Evolutionary conservation across 768 basidiomycete genomes (phyloP), one percentile per base, ranked within the genome.

Genomic region (Russula earlei): DNA sequence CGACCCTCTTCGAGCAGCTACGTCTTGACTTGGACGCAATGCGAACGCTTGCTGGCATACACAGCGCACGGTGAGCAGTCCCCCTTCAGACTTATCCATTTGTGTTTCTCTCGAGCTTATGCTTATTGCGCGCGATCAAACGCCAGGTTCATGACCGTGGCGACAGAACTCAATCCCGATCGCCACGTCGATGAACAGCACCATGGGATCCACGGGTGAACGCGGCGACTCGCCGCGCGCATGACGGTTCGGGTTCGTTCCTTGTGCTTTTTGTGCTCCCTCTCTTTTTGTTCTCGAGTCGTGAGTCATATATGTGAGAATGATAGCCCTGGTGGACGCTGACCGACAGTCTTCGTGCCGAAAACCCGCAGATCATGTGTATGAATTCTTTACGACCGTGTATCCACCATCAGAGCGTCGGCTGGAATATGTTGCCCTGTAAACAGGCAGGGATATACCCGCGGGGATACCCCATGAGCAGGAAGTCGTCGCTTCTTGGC

Each of bases 1-100:
- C 87, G 36, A 83, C 83, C 62, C 75, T 91, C 22, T 85, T 87
- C 68, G 87, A 85, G 65, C 79, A 82, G 52, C 75, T 92, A 62
- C 82, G 87, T 59, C 75, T 79, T 43, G 87, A 89, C 71, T 69
- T 92, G 51, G 78, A 85, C 54, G 82, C 85, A 15, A 91, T 91
- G 88, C 72, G 80, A 52, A 81, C 80, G 29, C 82, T 93, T 59
- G 84, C 88, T 14, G 86, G 85, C 0, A 74, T 83, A 47, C 86
- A 89, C 67, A 87, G 85, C 19, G 85, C 89, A 52, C 91, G 90
- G 89, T 90, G 67, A 64, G 84, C 25, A 20, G 4, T 7, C 10
- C 40, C 29, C 29, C 3, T 10, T 3, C 19, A 25, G 5, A 9
- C 17, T 10, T n/a, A 7, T 22, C 33, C 17, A 10, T 45, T 29